Evolutionary conservation across 805 yeast species (phyloP).

Genomic region (Candida nitratophila): DNA sequence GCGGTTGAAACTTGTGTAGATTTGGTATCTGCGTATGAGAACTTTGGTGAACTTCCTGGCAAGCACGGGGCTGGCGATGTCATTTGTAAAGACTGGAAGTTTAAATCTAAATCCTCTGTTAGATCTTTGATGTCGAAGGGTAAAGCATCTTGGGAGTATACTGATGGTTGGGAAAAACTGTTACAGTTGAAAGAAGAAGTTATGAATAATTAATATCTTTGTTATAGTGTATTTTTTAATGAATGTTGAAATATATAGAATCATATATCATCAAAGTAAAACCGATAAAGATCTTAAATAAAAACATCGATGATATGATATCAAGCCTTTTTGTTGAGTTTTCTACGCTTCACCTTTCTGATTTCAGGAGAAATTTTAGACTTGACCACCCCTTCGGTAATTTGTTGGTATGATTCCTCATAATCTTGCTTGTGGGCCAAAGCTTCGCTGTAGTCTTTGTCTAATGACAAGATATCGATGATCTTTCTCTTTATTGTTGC

Average conservation of each 20-base stretch:
- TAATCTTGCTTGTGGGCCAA: no score
- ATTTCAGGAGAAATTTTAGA: background rate
- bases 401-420: no score
- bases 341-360: constrained; percentile 3
- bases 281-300: no score
- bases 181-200: constrained; percentile 43
- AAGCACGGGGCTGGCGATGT: constrained; percentile 71
- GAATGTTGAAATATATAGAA: background rate
- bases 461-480: constrained; percentile 14
- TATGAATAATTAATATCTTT: constrained; percentile 5
- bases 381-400: background rate
- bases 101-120: constrained; percentile 66
- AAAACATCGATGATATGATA: no score
- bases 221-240: background rate
- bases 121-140: constrained; percentile 78
- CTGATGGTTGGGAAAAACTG: constrained; percentile 68
- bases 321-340: constrained; percentile 2
- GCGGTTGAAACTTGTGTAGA: constrained; percentile 77
- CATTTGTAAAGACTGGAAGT: constrained; percentile 92
- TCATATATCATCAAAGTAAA: background rate
- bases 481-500: constrained; percentile 8
- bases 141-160: constrained; percentile 68
- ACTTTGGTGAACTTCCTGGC: constrained; percentile 80
- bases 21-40: constrained; percentile 78
- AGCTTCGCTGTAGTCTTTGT: constrained; percentile 6